A percentile compares a stretch with the other conserved stretches of the same genome.
phyloP scores from a whole-genome alignment of 768 basidiomycete species.

The Mycena kentingensis region DNA sequence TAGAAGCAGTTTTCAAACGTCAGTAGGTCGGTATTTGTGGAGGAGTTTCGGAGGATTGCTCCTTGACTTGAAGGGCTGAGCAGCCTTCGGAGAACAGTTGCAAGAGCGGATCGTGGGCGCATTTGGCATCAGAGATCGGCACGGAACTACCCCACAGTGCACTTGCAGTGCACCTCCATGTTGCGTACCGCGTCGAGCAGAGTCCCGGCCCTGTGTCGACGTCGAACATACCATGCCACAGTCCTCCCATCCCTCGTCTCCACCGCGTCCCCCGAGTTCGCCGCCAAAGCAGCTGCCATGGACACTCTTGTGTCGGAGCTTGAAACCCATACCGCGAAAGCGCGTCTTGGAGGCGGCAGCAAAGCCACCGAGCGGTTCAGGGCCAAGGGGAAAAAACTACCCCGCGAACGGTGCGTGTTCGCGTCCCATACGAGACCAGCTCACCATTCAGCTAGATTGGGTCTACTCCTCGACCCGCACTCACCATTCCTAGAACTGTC shows the following conservation, averaged over 20 bases:
- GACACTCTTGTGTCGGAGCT: constrained; percentile 65
- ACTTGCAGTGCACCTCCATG: too few relatives aligned
- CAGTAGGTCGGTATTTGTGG: too few relatives aligned
- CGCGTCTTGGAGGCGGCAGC: constrained; percentile 70
- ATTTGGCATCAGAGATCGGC: too few relatives aligned
- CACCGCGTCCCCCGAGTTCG: constrained; percentile 70
- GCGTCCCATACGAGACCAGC: neutral
- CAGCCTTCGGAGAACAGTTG: too few relatives aligned
- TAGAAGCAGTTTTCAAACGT: too few relatives aligned
- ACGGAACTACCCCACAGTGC: too few relatives aligned
- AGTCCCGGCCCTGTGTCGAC: constrained; percentile 26
- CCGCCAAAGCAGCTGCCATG: constrained; percentile 67
- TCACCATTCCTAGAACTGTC: constrained; percentile 91
- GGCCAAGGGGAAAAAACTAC: constrained; percentile 78
- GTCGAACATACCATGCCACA: constrained; percentile 64
- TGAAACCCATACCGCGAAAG: constrained; percentile 57
- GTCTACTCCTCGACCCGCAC: constrained; percentile 76
- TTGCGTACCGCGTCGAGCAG: neutral
- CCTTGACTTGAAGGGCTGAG: too few relatives aligned
- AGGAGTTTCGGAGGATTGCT: too few relatives aligned
- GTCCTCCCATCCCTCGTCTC: constrained; percentile 75
- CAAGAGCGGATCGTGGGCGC: too few relatives aligned
- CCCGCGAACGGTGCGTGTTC: constrained; percentile 71
- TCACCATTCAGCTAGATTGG: constrained; percentile 48
- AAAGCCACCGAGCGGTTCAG: constrained; percentile 77